These are phyloP conservation scores for Rhodotorula sp. DNA, from an alignment of 1,284 basidiomycete genomes.

Conservation along the genomic window DNA sequence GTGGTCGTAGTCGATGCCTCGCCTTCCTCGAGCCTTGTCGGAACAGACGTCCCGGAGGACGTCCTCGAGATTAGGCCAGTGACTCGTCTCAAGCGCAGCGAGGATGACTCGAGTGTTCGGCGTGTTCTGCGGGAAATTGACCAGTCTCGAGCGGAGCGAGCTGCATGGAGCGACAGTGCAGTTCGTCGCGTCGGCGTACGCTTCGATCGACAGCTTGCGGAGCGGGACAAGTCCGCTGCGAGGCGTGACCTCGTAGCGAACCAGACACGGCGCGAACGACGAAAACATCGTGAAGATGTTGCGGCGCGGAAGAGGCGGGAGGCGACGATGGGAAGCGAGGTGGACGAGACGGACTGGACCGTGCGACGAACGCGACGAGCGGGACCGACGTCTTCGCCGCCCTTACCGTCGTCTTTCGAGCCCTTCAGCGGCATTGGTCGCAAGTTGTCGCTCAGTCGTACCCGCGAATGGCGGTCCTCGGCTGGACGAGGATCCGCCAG, in stretches of 20 bases:
- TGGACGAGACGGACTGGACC: not conserved
- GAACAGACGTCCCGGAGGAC: not conserved
- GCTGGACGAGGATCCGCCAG: not conserved
- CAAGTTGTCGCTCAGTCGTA: slow-evolving; percentile 8
- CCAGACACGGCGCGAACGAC: not conserved
- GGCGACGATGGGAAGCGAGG: slow-evolving; percentile 12
- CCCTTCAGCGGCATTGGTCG: slow-evolving; percentile 11
- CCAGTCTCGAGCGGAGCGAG: slow-evolving; percentile 17
- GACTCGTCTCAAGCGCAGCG: not conserved
- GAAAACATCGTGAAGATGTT: not conserved
- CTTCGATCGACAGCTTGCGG: not conserved
- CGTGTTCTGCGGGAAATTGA: slow-evolving; percentile 28
- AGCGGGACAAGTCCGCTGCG: not conserved
- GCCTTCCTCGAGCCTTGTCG: not conserved
- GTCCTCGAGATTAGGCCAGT: not conserved
- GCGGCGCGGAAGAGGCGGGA: slow-evolving; percentile 4
- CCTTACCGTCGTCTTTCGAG: slow-evolving; percentile 21
- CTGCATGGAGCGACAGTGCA: slow-evolving; percentile 28
- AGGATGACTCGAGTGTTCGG: slow-evolving; percentile 18
- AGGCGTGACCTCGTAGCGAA: not conserved
- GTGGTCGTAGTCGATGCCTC: slow-evolving; percentile 5
- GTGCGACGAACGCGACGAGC: not conserved
- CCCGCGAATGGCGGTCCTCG: not conserved
- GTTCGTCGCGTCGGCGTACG: slow-evolving; percentile 13
- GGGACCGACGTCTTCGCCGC: not conserved